These are phyloP conservation scores for Colletotrichum camelliae DNA, from an alignment of 2,329 filamentous ascomycete genomes.

Conservation along the genomic window DNA sequence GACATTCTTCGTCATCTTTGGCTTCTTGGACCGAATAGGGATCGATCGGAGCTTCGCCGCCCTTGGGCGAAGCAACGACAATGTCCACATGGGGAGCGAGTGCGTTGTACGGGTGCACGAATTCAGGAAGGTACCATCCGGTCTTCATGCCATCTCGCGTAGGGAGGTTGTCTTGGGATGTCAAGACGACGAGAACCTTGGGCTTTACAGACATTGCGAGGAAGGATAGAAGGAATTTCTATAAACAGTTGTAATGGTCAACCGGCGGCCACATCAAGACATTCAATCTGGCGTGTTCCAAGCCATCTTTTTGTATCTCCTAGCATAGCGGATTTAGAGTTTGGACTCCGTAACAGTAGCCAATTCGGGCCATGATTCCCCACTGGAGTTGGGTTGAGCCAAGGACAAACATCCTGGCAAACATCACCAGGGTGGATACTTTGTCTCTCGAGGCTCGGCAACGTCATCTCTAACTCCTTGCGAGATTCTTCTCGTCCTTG, in stretches of 20 bases:
- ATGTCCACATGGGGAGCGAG: neutral
- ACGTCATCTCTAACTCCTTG: neutral
- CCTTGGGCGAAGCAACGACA: neutral
- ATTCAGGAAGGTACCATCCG: neutral
- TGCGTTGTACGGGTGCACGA: neutral
- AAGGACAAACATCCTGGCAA: neutral
- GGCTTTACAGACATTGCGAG: neutral
- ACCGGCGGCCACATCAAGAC: neutral
- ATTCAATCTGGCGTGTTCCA: fast-evolving
- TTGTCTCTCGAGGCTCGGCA: neutral
- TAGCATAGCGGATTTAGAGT: neutral
- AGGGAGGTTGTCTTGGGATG: neutral
- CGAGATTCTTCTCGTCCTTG: neutral
- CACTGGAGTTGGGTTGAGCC: neutral
- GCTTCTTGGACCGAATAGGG: neutral
- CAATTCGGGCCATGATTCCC: neutral
- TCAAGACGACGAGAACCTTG: neutral
- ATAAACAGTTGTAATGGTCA: neutral
- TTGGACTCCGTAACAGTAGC: neutral
- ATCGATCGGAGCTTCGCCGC: neutral
- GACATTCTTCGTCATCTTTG: neutral
- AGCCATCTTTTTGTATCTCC: neutral
- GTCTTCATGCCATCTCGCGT: neutral
- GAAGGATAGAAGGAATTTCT: neutral
- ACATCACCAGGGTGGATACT: neutral